Base-by-base conservation (phyloP, 805 yeast species). In the Komagataella ulmi region DNA sequence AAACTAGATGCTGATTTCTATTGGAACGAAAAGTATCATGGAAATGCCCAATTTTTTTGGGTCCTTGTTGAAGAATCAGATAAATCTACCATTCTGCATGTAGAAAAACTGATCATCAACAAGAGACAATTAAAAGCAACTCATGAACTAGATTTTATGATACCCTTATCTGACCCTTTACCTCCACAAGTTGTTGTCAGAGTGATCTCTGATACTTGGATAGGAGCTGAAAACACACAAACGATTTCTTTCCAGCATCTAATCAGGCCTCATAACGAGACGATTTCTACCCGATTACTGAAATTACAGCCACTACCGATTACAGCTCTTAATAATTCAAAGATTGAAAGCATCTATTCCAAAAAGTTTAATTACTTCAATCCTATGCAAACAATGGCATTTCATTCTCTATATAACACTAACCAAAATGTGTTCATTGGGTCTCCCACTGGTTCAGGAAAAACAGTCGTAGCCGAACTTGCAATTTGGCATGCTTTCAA, bases 361-460 rank as follows among this genome's bases (percentile, higher is more conserved):
- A 53, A 64, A 6, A 80, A 75, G 57, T 93, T 93, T 71, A 77
- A 78, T 52, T 91, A 86, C 66, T 93, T 93, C 75, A 93, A 93
- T 63, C 98, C 99, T 3, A 90, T 93, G 97, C 99, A 93, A 67
- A 91, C 98, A 0, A 91, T 91, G 98, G 78, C 85, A 0, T 93
- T 93, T 69, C 96, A 90, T 62, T 79, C 96, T 0, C 67, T 93
- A 48, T 93, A 90, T 68, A 81, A 93, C 64, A 69, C 84, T 1
- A 79, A 85, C 55, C 76, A 84, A 1, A 86, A 85, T 63, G 90
- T 85, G 0, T 86, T 93, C 65, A 87, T 93, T 47, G 99, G 99
- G 7, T 89, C 98, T 0, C 99, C 99, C 2, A 93, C 99, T 2
- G 99, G 99, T 21, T 91, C 97, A 0, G 99, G 99, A 58, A 93